Conservation (phyloP, 2,329 filamentous ascomycete species). For the Verticillium alfalfae region DNA sequence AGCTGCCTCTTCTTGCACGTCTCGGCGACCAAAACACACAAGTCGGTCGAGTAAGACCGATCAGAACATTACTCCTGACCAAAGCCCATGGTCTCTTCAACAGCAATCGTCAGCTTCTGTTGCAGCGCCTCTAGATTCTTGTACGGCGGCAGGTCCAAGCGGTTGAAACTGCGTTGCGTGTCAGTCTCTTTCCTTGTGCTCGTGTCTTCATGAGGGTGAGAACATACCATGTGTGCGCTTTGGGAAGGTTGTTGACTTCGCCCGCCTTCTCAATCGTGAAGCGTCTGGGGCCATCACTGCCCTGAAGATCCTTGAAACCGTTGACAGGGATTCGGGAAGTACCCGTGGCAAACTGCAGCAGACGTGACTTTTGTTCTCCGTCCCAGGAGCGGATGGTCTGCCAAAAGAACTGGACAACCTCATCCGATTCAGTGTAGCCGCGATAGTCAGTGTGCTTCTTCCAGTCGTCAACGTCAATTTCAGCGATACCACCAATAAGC, state of each 20-base stretch:
- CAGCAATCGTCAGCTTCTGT: slow-evolving; percentile 88
- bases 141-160: slow-evolving; percentile 89
- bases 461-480: slow-evolving; percentile 99
- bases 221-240: slow-evolving; percentile 94
- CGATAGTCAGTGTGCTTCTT: slow-evolving; percentile 99
- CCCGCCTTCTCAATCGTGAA: slow-evolving; percentile 99
- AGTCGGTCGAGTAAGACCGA: neutral
- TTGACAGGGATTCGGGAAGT: slow-evolving; percentile 98
- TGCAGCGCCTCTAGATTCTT: slow-evolving; percentile 82
- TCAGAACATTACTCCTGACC: slow-evolving; percentile 72
- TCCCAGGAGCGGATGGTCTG: slow-evolving; percentile 96
- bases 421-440: slow-evolving; percentile 94
- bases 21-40: neutral
- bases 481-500: slow-evolving; percentile 97
- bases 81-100: slow-evolving; percentile 98
- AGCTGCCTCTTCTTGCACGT: neutral
- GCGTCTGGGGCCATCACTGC: slow-evolving; percentile 86
- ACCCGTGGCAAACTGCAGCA: slow-evolving; percentile 95
- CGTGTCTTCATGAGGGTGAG: neutral
- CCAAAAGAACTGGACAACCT: slow-evolving; percentile 99
- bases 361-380: slow-evolving; percentile 92
- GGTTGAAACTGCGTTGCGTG: slow-evolving; percentile 73
- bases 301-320: slow-evolving; percentile 98
- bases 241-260: slow-evolving; percentile 83
- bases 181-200: slow-evolving; percentile 12